Base-by-base conservation (phyloP, 176 grass and related monocot species). In the Melocanna baccifera region DNA sequence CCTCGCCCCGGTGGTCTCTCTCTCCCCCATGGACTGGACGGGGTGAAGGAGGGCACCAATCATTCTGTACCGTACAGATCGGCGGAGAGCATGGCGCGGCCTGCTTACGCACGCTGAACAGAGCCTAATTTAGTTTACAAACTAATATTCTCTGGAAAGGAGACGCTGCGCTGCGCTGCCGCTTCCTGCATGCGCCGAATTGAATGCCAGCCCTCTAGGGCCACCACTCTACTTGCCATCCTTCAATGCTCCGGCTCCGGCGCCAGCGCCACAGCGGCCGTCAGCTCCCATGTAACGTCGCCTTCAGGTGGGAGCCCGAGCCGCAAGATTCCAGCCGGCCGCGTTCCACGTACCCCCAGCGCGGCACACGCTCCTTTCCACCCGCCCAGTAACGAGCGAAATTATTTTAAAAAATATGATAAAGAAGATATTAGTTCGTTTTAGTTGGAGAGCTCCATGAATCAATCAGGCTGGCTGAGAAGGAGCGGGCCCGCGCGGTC, bases 281-380 rank as follows among this genome's bases (percentile, higher is more conserved):
- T 55, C 19, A 22, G 52, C 7, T 9, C 52, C 22, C 55, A 7
- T 12, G 80, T 63, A 32, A 73, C 68, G 89, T 86, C 83, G 78
- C 83, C 45, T 29, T 86, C 77, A 86, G 66, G 73, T n/a, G 29
- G 9, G 62, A 0, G 18, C 2, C 40, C 75, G 0, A n/a, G 68
- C 46, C 43, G 42, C 42, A 51, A 12, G 62, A 23, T 52, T 18
- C 9, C 48, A 4, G 46, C 53, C 64, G n/a, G 62, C 64, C n/a
- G 50, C 13, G 11, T 15, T 6, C 2, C 16, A 42, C 57, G 20
- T 4, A 7, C 52, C 22, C 12, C 73, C 52, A 22, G 50, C 73
- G 73, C 32, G 72, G 73, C 73, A 58, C 73, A 2, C 25, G 36
- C 22, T 0, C 13, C 9, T 20, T 0, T 25, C 37, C 12, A 42